Percentiles rank a stretch among this genome's conserved stretches.
Conservation (phyloP, 2,329 filamentous ascomycete genomes). For the Cladophialophora exuberans region DNA sequence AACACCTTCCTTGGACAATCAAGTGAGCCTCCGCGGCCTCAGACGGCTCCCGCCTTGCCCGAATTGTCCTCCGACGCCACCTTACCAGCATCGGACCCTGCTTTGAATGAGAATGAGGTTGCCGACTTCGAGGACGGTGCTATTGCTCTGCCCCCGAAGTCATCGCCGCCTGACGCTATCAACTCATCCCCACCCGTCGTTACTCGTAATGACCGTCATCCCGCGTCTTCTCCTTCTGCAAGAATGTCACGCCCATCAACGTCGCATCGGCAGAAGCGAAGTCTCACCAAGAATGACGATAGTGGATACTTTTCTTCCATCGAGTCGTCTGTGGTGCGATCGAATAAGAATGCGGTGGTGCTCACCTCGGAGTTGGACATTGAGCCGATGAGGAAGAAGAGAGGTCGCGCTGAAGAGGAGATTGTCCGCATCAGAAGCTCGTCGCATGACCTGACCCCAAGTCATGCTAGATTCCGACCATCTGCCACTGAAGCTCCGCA, state of each 20-base stretch:
- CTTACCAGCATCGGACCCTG: constrained; percentile 70
- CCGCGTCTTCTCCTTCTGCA: constrained; percentile 69
- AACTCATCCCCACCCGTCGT: constrained; percentile 89
- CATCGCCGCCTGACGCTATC: constrained; percentile 61
- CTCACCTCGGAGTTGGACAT: constrained; percentile 74
- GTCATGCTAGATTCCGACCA: constrained; percentile 56
- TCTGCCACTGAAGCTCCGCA: constrained; percentile 30
- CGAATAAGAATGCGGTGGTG: constrained; percentile 65
- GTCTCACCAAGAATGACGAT: constrained; percentile 80
- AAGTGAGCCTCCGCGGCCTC: constrained; percentile 36
- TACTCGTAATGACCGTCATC: constrained; percentile 60
- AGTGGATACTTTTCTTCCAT: constrained; percentile 97
- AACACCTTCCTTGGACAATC: constrained; percentile 37
- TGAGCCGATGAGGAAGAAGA: constrained; percentile 71
- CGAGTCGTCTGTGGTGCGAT: constrained; percentile 83
- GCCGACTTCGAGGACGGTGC: constrained; percentile 44
- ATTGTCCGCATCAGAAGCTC: constrained; percentile 91
- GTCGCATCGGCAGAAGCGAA: constrained; percentile 69
- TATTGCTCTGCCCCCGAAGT: constrained; percentile 41
- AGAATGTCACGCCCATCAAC: constrained; percentile 57
- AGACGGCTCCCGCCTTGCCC: constrained; percentile 34
- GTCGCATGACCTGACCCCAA: constrained; percentile 84
- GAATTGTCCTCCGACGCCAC: constrained; percentile 79
- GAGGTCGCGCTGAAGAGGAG: constrained; percentile 88
- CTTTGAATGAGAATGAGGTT: constrained; percentile 57